Evolutionary conservation across 352 stramenopile species (phyloP).

Genomic region (Thraustochytrium striatum): DNA sequence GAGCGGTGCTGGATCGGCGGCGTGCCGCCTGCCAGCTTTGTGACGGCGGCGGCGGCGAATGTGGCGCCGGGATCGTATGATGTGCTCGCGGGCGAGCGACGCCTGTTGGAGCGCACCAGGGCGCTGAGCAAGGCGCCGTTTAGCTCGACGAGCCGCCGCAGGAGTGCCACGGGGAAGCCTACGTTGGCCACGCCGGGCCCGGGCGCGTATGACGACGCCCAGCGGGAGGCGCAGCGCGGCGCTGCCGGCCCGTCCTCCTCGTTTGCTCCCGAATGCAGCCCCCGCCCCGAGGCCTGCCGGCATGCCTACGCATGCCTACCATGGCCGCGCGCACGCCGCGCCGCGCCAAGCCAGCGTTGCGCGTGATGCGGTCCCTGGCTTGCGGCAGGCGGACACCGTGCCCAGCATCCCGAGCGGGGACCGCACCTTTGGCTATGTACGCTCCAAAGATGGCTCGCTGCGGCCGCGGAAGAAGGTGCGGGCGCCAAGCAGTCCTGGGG

Average conservation of each 20-base stretch:
- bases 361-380: neutral
- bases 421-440: neutral
- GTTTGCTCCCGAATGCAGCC: neutral
- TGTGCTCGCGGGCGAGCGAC: neutral
- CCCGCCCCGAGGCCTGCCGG: neutral
- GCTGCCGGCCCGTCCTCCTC: neutral
- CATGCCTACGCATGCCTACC: neutral
- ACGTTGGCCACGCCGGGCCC: neutral
- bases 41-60: neutral
- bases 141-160: neutral
- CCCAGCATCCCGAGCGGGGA: slow-evolving; percentile 24
- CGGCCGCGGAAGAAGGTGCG: neutral
- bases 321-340: neutral
- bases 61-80: slow-evolving; percentile 20
- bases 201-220: neutral
- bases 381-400: neutral
- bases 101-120: neutral
- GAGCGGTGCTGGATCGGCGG: slow-evolving; percentile 33
- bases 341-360: neutral
- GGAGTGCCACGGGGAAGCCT: neutral
- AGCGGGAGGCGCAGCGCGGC: neutral
- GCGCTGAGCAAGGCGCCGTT: neutral
- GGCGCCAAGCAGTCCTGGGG: neutral
- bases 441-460: neutral
- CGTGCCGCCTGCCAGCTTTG: neutral